Evolutionary conservation across 2,329 filamentous ascomycete genomes (phyloP).

Genomic region (Diatrype stigma): DNA sequence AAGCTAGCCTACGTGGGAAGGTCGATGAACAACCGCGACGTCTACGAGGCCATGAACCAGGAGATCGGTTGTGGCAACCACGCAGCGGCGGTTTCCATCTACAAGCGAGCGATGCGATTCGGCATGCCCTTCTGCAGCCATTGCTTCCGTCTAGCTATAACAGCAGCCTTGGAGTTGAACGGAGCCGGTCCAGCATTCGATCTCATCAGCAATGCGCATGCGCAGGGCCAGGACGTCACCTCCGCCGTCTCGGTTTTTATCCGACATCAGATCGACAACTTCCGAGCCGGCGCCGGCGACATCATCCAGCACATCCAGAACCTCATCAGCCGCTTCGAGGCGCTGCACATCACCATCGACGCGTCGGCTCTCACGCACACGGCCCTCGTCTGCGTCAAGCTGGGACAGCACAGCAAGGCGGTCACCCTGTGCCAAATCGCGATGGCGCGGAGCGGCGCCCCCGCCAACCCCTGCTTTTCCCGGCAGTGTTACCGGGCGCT

Average conservation of each 20-base stretch:
- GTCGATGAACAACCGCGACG: slow-evolving; percentile 25
- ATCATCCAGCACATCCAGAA: slow-evolving; percentile 21
- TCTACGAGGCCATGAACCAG: slow-evolving; percentile 38
- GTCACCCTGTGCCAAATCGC: slow-evolving; percentile 24
- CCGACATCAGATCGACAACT: slow-evolving; percentile 18
- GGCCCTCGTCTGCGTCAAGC: slow-evolving; percentile 17
- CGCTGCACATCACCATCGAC: slow-evolving; percentile 19
- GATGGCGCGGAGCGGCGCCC: slow-evolving; percentile 17
- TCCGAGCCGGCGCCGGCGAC: slow-evolving; percentile 16
- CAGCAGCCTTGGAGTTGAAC: slow-evolving; percentile 33
- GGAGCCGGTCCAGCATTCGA: slow-evolving; percentile 29
- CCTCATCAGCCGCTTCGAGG: slow-evolving; percentile 21
- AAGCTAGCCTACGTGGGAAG: slow-evolving; percentile 20
- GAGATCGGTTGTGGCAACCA: slow-evolving; percentile 30
- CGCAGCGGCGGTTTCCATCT: slow-evolving; percentile 32
- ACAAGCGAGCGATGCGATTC: slow-evolving; percentile 29
- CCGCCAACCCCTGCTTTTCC: slow-evolving; percentile 23
- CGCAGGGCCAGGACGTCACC: slow-evolving; percentile 38
- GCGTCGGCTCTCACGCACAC: slow-evolving; percentile 21
- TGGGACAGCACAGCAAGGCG: slow-evolving; percentile 19
- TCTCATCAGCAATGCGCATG: slow-evolving; percentile 37
- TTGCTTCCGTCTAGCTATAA: slow-evolving; percentile 45
- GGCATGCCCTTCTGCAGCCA: slow-evolving; percentile 34
- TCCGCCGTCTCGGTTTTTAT: slow-evolving; percentile 26
- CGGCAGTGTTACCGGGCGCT: slow-evolving; percentile 17